phyloP scores from a whole-genome alignment of 2,329 filamentous ascomycete species.

The Ceratocystis harringtonii region DNA sequence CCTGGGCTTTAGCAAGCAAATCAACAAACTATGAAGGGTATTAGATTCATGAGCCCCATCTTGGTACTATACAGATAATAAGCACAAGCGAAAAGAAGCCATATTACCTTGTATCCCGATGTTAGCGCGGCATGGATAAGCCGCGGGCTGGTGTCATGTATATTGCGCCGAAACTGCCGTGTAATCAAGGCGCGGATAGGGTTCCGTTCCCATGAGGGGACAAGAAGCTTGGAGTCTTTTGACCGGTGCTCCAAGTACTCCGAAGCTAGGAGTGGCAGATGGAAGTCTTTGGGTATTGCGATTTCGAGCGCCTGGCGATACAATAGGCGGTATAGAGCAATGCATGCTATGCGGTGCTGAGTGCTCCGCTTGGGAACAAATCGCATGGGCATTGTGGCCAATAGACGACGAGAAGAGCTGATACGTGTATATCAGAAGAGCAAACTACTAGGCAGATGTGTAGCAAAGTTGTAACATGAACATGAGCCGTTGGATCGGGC shows the following conservation, averaged over 20 bases:
- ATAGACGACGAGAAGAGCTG: background rate
- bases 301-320: slow-evolving; percentile 41
- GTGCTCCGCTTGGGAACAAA: slow-evolving; percentile 36
- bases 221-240: background rate
- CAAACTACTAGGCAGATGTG: background rate
- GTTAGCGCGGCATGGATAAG: slow-evolving; percentile 47
- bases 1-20: slow-evolving; percentile 28
- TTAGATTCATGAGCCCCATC: background rate
- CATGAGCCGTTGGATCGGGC: background rate
- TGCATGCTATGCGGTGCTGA: slow-evolving; percentile 41
- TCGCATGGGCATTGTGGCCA: slow-evolving; percentile 22
- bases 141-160: slow-evolving; percentile 40
- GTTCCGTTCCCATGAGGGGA: slow-evolving; percentile 21
- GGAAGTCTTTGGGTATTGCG: slow-evolving; percentile 34
- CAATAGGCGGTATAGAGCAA: slow-evolving; percentile 59
- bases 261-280: slow-evolving; percentile 13
- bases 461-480: background rate
- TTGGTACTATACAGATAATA: background rate
- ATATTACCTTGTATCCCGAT: slow-evolving; percentile 49
- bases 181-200: slow-evolving; percentile 44
- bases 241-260: slow-evolving; percentile 1
- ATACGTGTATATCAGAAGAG: background rate
- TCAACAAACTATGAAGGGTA: slow-evolving; percentile 27
- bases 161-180: slow-evolving; percentile 47
- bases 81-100: background rate